Percentiles rank a stretch among this genome's conserved stretches.
Conservation (phyloP, 139 green algal species). For the Pleodorina starrii region DNA sequence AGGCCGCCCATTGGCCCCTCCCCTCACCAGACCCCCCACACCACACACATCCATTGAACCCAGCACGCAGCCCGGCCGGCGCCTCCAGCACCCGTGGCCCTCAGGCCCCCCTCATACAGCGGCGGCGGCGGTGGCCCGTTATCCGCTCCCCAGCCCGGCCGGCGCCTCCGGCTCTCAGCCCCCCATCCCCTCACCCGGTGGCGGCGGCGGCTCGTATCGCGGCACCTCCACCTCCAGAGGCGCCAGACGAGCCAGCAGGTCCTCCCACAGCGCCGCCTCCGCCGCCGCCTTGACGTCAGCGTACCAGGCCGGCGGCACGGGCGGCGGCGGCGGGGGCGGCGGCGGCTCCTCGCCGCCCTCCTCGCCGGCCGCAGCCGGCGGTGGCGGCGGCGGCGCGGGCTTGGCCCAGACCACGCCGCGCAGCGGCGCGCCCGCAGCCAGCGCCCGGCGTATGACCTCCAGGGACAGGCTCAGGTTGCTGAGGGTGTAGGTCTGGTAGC, state of each 20-base stretch:
- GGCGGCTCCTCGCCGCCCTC: no score
- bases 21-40: no score
- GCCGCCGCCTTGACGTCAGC: slow-evolving; percentile 1
- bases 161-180: neutral
- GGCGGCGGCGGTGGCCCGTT: no score
- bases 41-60: no score
- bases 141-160: no score
- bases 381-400: neutral
- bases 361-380: neutral
- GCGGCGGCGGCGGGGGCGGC: neutral
- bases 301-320: slow-evolving; percentile 41
- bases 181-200: slow-evolving; percentile 4
- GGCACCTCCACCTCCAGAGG: slow-evolving; percentile 52
- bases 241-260: slow-evolving; percentile 24
- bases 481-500: slow-evolving; percentile 67
- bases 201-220: neutral
- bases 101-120: no score
- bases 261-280: slow-evolving; percentile 48
- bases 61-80: no score
- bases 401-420: slow-evolving; percentile 44
- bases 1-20: no score
- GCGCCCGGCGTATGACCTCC: slow-evolving; percentile 27
- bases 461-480: slow-evolving; percentile 49
- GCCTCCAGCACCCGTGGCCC: no score
- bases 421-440: slow-evolving; percentile 55